These are phyloP conservation scores for Debaryomyces tyrocola DNA, from an alignment of 805 yeast genomes.

Conservation along the genomic window DNA sequence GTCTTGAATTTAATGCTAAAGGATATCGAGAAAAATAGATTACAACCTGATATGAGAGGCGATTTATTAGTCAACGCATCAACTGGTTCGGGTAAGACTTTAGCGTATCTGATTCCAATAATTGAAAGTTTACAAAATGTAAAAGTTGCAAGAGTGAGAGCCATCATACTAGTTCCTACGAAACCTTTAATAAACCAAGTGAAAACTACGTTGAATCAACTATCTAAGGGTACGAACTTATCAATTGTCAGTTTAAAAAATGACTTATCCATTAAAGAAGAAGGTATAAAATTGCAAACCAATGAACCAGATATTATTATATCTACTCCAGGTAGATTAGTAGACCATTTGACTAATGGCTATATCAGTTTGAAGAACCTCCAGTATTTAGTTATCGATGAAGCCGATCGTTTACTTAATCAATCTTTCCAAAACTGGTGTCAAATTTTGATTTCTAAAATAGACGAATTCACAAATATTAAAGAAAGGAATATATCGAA, in stretches of 20 bases:
- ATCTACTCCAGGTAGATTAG: conserved; percentile 78
- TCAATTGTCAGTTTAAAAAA: conserved; percentile 60
- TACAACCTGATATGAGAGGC: conserved; percentile 58
- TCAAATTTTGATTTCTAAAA: conserved; percentile 47
- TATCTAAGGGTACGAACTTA: conserved; percentile 68
- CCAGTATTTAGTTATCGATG: conserved; percentile 70
- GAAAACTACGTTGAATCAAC: conserved; percentile 53
- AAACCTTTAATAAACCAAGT: conserved; percentile 86
- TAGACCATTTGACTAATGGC: conserved; percentile 60
- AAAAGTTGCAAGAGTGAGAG: conserved; percentile 69
- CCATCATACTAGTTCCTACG: conserved; percentile 85
- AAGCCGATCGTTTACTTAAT: conserved; percentile 78
- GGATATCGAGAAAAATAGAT: conserved; percentile 39
- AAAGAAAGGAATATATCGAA: conserved; percentile 20
- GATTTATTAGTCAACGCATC: conserved; percentile 89
- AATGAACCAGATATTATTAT: conserved; percentile 66
- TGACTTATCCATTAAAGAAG: conserved; percentile 59
- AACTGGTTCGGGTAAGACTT: conserved; percentile 94
- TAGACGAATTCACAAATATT: conserved; percentile 15
- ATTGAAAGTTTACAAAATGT: conserved; percentile 65
- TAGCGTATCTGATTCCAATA: conserved; percentile 84
- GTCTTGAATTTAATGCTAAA: conserved; percentile 56
- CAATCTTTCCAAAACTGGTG: conserved; percentile 96
- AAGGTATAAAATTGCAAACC: conserved; percentile 47
- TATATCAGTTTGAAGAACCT: conserved; percentile 52